These are phyloP conservation scores for Leccinum subgranulosum DNA, from an alignment of 768 basidiomycete species.

Conservation along the genomic window DNA sequence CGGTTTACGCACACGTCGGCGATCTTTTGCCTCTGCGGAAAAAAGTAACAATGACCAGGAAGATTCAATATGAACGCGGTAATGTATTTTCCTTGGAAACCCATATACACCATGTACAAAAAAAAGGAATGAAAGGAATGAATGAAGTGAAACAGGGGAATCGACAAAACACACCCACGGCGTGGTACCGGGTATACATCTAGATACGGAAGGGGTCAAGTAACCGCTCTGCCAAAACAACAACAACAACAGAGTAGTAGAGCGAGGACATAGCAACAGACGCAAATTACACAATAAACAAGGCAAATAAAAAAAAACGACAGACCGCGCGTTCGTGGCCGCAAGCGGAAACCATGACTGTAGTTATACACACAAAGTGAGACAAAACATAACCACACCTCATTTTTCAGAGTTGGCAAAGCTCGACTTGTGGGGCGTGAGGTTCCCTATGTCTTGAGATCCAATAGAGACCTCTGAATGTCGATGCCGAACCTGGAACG, in stretches of 20 bases:
- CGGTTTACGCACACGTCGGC: neutral
- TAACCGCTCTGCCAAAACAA: constrained; percentile 1
- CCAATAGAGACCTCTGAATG: constrained; percentile 33
- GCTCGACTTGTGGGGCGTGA: constrained; percentile 24
- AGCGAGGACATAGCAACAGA: constrained; percentile 1
- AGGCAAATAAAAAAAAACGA: constrained; percentile 3
- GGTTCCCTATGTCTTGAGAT: constrained; percentile 25
- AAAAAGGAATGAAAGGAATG: neutral
- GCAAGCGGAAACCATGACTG: constrained; percentile 8
- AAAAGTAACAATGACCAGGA: neutral
- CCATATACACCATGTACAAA: constrained; percentile 1
- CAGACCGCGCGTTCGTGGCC: constrained; percentile 11
- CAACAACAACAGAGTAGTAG: neutral
- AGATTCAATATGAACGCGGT: neutral
- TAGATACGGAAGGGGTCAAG: constrained; percentile 1
- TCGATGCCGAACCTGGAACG: constrained; percentile 31
- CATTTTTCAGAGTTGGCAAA: constrained; percentile 30
- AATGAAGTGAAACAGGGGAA: neutral
- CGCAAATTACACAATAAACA: constrained; percentile 30
- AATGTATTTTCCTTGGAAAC: neutral
- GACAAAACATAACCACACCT: neutral
- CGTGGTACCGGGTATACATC: constrained; percentile 1
- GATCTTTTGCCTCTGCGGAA: neutral
- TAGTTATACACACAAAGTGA: constrained; percentile 1
- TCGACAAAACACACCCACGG: neutral